Evolutionary conservation across 2,329 filamentous ascomycete genomes (phyloP).

Genomic region (Alternaria burnsii): DNA sequence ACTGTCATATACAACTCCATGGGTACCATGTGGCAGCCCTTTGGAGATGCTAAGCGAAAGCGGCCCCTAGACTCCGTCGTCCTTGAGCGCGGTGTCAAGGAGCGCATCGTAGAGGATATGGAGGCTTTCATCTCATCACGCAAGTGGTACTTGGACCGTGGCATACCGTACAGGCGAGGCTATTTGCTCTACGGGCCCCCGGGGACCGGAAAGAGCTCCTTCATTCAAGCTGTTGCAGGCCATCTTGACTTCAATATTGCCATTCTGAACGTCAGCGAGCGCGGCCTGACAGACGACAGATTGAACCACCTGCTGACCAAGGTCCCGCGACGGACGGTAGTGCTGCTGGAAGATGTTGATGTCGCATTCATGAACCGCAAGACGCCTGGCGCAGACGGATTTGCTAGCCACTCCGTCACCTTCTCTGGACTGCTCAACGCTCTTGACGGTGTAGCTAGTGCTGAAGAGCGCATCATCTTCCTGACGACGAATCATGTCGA

Average conservation of each 20-base stretch:
- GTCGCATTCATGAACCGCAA: constrained; percentile 87
- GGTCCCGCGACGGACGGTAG: constrained; percentile 80
- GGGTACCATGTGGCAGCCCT: constrained; percentile 82
- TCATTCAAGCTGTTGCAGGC: constrained; percentile 95
- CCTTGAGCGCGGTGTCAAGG: constrained; percentile 82
- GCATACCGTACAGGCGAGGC: constrained; percentile 88
- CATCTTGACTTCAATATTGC: constrained; percentile 91
- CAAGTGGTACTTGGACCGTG: constrained; percentile 92
- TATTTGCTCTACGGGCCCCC: constrained; percentile 91
- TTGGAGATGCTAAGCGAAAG: constrained; percentile 86
- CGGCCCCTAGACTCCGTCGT: constrained; percentile 88
- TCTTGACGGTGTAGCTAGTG: constrained; percentile 87
- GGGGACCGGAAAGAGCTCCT: constrained; percentile 92
- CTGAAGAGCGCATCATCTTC: constrained; percentile 93
- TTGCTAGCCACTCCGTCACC: constrained; percentile 86
- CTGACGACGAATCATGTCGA: constrained; percentile 95
- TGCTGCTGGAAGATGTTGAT: constrained; percentile 89
- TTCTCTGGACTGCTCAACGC: constrained; percentile 84
- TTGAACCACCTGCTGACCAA: constrained; percentile 86
- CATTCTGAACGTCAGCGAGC: constrained; percentile 88
- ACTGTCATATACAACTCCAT: constrained; percentile 89
- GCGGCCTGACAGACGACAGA: constrained; percentile 88
- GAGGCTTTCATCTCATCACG: constrained; percentile 80
- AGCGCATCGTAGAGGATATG: constrained; percentile 80
- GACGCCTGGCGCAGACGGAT: constrained; percentile 81